phyloP scores from a whole-genome alignment of 192 early-diverging fungal genomes.

The Backusella mclennaniae region DNA sequence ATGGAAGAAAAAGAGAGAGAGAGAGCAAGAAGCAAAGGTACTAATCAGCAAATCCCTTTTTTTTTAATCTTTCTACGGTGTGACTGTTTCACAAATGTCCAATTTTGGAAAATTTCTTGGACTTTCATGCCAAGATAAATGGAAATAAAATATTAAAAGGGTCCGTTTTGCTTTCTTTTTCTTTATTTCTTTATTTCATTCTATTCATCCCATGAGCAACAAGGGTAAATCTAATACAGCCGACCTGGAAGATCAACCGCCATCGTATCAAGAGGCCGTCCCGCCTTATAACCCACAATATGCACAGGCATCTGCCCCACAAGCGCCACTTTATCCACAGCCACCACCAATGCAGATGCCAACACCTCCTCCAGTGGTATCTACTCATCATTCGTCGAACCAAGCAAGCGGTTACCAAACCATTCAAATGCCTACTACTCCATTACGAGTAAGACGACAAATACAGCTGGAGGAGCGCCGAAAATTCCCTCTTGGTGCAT shows the following conservation, averaged over 20 bases:
- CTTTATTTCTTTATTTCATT: not conserved
- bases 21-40: not conserved
- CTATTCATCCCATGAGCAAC: not conserved
- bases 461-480: not conserved
- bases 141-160: not conserved
- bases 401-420: not conserved
- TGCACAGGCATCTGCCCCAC: not conserved
- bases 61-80: not conserved
- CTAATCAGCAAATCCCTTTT: not conserved
- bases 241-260: conserved; percentile 8
- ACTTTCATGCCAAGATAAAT: not conserved
- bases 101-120: not conserved
- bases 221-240: not conserved
- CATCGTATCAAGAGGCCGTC: conserved; percentile 4
- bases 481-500: conserved; percentile 12
- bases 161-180: not conserved
- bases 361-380: not conserved
- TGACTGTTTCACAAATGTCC: not conserved
- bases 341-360: not conserved
- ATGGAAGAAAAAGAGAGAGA: not conserved
- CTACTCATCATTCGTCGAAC: not conserved
- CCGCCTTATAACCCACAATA: conserved; percentile 7
- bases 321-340: not conserved
- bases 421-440: conserved; percentile 1
- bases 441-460: not conserved